These are phyloP conservation scores for Scedosporium minutisporum DNA, from an alignment of 2,329 filamentous ascomycete species.

Conservation along the genomic window DNA sequence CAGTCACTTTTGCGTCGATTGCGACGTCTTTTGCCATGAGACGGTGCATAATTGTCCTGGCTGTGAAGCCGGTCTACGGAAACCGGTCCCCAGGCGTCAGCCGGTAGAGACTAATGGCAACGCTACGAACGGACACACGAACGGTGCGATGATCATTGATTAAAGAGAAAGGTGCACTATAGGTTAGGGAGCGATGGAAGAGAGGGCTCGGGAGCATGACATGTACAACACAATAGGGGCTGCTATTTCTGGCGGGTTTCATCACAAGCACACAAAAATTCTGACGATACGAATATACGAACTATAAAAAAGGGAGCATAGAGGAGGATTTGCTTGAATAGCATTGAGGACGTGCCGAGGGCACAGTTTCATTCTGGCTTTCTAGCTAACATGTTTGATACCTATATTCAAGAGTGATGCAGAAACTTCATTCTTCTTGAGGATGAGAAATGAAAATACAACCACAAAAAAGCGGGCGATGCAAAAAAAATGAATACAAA, in stretches of 20 bases:
- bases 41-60: slow-evolving; percentile 93
- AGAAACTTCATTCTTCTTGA: background rate
- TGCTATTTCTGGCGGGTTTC: background rate
- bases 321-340: background rate
- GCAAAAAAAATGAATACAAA: background rate
- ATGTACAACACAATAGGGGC: background rate
- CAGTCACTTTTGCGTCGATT: slow-evolving; percentile 95
- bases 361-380: background rate
- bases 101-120: slow-evolving; percentile 19
- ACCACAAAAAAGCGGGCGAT: background rate
- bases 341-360: background rate
- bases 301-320: background rate
- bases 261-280: background rate
- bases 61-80: slow-evolving; percentile 44
- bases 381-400: background rate
- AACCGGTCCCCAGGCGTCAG: slow-evolving; percentile 9
- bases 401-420: background rate
- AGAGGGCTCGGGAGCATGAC: background rate
- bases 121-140: slow-evolving; percentile 18
- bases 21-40: slow-evolving; percentile 91
- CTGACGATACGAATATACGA: background rate
- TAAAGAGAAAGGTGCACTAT: background rate
- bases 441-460: background rate
- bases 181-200: background rate
- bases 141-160: slow-evolving; percentile 37